Conservation (phyloP, 345 rosid species). For the Arabidopsis suecica region DNA sequence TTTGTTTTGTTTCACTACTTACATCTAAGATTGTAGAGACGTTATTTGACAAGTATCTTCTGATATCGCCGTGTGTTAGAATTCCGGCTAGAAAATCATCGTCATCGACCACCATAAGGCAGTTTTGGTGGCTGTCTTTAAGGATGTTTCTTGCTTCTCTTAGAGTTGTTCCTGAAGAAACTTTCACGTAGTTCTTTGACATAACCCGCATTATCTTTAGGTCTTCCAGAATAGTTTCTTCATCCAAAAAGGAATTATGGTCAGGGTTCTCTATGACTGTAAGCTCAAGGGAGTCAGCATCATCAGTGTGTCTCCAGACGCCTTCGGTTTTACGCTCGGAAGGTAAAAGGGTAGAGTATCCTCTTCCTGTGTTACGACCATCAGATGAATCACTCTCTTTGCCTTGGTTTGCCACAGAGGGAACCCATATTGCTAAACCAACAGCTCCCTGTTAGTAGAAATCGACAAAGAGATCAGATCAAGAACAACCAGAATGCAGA, state of each 20-base stretch:
- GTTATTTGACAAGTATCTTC: conserved; percentile 60
- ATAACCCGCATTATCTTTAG: conserved; percentile 79
- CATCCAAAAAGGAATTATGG: conserved; percentile 60
- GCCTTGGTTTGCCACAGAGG: conserved; percentile 84
- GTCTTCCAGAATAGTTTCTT: conserved; percentile 76
- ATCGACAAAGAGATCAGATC: conserved; percentile 24
- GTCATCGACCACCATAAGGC: conserved; percentile 72
- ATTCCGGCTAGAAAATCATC: conserved; percentile 83
- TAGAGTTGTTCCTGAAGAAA: conserved; percentile 57
- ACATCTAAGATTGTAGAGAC: conserved; percentile 64
- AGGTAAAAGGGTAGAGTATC: conserved; percentile 72
- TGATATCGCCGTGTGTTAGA: conserved; percentile 78
- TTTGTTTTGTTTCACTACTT: conserved; percentile 46
- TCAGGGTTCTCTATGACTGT: conserved; percentile 54
- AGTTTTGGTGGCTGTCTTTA: conserved; percentile 70
- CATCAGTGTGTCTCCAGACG: conserved; percentile 53
- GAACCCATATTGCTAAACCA: conserved; percentile 99
- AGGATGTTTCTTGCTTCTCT: conserved; percentile 80
- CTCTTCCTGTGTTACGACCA: conserved; percentile 57
- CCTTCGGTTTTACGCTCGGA: conserved; percentile 57
- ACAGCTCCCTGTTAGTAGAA: conserved; percentile 79
- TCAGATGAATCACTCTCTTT: conserved; percentile 79
- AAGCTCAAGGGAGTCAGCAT: conserved; percentile 65
- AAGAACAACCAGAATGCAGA: conserved; percentile 15
- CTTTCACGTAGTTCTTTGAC: conserved; percentile 78